phyloP scores from a whole-genome alignment of 805 yeast species.

The Maudiozyma saulgeensis region DNA sequence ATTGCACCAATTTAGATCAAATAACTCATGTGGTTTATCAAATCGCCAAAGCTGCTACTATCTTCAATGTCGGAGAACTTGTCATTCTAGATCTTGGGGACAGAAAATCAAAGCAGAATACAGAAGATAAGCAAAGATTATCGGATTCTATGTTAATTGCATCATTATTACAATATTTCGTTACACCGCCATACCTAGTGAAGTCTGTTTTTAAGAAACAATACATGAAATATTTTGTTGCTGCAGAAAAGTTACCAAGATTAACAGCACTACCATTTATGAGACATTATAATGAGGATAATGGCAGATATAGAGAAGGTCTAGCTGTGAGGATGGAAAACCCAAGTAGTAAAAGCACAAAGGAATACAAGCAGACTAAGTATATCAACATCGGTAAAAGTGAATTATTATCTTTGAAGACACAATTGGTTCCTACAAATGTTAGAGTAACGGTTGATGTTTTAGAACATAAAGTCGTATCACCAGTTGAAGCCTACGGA shows the following conservation, averaged over 20 bases:
- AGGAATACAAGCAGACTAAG: slow-evolving; percentile 52
- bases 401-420: slow-evolving; percentile 46
- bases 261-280: slow-evolving; percentile 68
- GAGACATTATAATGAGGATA: slow-evolving; percentile 32
- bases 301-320: slow-evolving; percentile 53
- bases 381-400: slow-evolving; percentile 68
- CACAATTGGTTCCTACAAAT: slow-evolving; percentile 60
- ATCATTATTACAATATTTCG: slow-evolving; percentile 62
- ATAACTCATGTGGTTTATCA: slow-evolving; percentile 67
- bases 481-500: slow-evolving; percentile 59
- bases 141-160: slow-evolving; percentile 48
- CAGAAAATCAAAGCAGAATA: slow-evolving; percentile 7
- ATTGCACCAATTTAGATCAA: slow-evolving; percentile 61
- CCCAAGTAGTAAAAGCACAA: slow-evolving; percentile 25
- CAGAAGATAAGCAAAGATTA: slow-evolving; percentile 11
- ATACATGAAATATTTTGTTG: slow-evolving; percentile 39
- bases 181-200: slow-evolving; percentile 75
- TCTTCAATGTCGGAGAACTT: slow-evolving; percentile 64
- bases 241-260: slow-evolving; percentile 63
- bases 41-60: slow-evolving; percentile 64
- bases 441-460: slow-evolving; percentile 76
- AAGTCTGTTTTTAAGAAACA: slow-evolving; percentile 50
- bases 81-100: slow-evolving; percentile 51
- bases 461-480: slow-evolving; percentile 50
- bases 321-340: slow-evolving; percentile 34